Conservation (phyloP, 2,329 filamentous ascomycete species). For the Fusarium humuli region DNA sequence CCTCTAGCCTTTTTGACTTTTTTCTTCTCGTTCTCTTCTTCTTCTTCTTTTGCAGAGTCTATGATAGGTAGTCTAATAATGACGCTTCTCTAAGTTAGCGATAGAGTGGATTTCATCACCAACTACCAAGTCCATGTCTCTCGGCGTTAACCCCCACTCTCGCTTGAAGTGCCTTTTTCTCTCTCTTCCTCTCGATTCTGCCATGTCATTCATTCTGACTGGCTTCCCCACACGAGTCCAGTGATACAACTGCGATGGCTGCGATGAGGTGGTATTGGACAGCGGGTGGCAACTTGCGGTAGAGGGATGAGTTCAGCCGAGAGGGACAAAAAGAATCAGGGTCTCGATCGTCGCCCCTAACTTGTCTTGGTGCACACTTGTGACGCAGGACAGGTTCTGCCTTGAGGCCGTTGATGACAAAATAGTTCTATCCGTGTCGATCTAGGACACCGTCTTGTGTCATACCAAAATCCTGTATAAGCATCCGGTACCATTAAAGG, state of each 20-base stretch:
- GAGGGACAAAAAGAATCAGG: conserved; percentile 9
- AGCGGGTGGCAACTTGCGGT: conserved; percentile 23
- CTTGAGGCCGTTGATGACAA: conserved; percentile 15
- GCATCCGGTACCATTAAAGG: not conserved
- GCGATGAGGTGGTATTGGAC: conserved; percentile 18
- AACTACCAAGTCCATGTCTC: conserved; percentile 8
- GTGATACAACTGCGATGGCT: not conserved
- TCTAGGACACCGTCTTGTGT: conserved; percentile 4
- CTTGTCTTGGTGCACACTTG: conserved; percentile 18
- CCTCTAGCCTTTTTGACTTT: conserved; percentile 9
- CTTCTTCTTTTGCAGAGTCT: conserved; percentile 17
- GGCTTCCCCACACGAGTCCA: not conserved
- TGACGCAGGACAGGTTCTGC: conserved; percentile 37
- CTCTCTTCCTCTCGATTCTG: not conserved
- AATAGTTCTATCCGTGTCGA: conserved; percentile 9
- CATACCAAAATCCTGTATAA: conserved; percentile 6
- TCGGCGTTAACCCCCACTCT: conserved; percentile 5
- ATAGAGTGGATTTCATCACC: conserved; percentile 22
- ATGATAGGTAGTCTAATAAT: conserved; percentile 26
- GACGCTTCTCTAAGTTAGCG: conserved; percentile 11
- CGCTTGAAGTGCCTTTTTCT: conserved; percentile 18
- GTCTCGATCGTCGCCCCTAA: conserved; percentile 28
- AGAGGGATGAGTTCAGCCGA: conserved; percentile 6
- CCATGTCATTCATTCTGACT: not conserved
- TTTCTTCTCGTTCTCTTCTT: not conserved